Base-by-base conservation (phyloP, 129 eudicot genomes). In the Arctium lappa region DNA sequence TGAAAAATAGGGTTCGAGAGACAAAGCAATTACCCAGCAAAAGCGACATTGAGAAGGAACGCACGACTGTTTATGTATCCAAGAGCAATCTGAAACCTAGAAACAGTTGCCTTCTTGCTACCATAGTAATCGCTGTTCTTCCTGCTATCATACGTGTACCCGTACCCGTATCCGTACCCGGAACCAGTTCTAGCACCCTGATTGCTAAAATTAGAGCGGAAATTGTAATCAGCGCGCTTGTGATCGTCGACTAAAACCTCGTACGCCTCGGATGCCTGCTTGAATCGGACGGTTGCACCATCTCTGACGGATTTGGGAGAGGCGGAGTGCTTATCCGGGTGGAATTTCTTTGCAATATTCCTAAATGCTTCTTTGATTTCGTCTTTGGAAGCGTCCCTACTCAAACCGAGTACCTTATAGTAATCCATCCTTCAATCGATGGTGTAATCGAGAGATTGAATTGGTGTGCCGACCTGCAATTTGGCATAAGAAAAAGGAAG, bases 221-320 rank as follows among this genome's bases (percentile, higher is more conserved):
- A 62, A 87, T 95, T 93, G 65, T 95, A 95, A 72, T 89, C 92
- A 13, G 95, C 95, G 1, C 99, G 97, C 86, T 89, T 93, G 36
- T 77, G 87, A 86, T 95, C 98, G 9, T 95, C 97, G 62, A 89
- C 91, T 11, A 95, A 77, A 79, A 90, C 89, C 83, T 95, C 95
- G 73, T 95, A 95, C 30, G 99, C 99, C 76, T 95, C 95, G 22
- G 99, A 93, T 5, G 91, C 88, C 31, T 86, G 98, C 88, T 95
- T 95, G 93, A 95, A 95, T 87, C 84, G 85, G 42, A 83, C 74
- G 33, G 94, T 95, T 85, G 98, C 98, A 31, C 87, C 82, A 13
- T 93, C 93, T 29, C 69, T 80, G 16, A 90, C 80, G 79, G 88
- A 84, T 72, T 91, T 83, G 29, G 99, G 80, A 0, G 97, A 93